Base-by-base conservation (phyloP, 257 asterid species). In the Asclepias syriaca region DNA sequence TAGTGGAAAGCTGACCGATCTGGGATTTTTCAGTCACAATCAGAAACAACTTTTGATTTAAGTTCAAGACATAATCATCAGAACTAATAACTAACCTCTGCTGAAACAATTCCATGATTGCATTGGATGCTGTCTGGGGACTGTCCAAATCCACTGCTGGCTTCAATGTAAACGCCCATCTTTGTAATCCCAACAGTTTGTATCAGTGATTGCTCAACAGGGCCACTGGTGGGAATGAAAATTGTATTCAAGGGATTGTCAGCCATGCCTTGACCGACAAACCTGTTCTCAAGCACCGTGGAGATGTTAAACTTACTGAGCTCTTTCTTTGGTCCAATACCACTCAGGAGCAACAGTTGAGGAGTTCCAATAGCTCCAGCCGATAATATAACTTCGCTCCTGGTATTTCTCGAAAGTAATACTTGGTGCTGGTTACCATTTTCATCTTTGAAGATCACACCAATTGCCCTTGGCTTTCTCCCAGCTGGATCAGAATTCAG, bases 361-460 rank as follows among this genome's bases (percentile, higher is more conserved):
- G 99, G 97, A 86, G 94, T 95, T 55, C 98, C 99, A 10, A 95
- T 88, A 40, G 99, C 98, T n/a, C 99, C 98, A 11, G 89, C 84
- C 1, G 98, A 78, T 69, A 92, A 78, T 9, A 95, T 84, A 77
- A 95, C 60, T 68, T 95, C 97, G 69, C 99, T 90, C n/a, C 84
- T 77, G 14, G 57, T 16, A 79, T 83, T 86, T 64, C 82, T 87
- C 2, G 99, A 92, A 13, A 95, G 87, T 63, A 71, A 65, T 8
- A 96, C 99, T n/a, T 71, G 71, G 81, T 92, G 98, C 29, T 5
- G 73, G 61, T 79, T 82, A 60, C 99, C 98, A 1, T 83, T 86
- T 75, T 92, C 97, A 18, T 92, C 99, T 37, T 87, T 88, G 90
- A 95, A 95, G 56, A 76, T 75, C 37, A 90, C 98, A 71, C 99